Base-by-base conservation (phyloP, 1,284 basidiomycete species). In the Heliocybe sulcata region DNA sequence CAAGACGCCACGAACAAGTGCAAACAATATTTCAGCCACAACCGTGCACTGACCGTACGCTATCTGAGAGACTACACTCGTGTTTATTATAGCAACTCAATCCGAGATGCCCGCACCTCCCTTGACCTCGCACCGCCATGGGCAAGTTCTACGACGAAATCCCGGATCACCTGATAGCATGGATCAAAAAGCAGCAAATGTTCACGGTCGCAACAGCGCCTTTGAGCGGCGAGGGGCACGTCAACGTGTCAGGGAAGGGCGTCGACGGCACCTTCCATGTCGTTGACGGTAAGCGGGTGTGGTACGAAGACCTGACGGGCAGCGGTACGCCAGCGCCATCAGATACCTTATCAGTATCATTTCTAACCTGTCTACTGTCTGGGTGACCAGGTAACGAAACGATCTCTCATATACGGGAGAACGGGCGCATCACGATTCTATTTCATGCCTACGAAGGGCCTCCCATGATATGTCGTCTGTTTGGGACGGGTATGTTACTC, bases 151-250 rank as follows among this genome's bases (percentile, higher is more conserved):
- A 69, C 62, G 72, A 79, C 56, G 66, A 69, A 8, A 80, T 81
- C 45, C 79, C 80, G 0, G 63, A 69, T 2, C 64, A 68, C 52
- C 59, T 77, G 51, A 60, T 77, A 51, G 64, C 71, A 54, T 83
- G 79, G 81, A 74, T 80, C 55, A 58, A 68, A 52, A 67, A 73
- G 57, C 81, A 83, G 62, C 65, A 77, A 23, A 64, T 80, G 56
- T 83, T 83, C 65, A 83, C 74, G 67, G 80, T 83, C 9, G 80
- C 80, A 0, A 76, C 79, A 0, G 78, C 81, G 1, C 81, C 82
- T 10, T 68, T 83, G 1, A 68, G 63, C n/a, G 61, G 58, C 2
- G 66, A 69, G 1, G 81, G 78, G 1, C 81, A 82, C 54, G 67
- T 83, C 61, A 82, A 83, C 54, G 55, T 84, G 11, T 81, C 79